Conservation (phyloP, 192 early-diverging fungal species). For the Spizellomyces punctatus region DNA sequence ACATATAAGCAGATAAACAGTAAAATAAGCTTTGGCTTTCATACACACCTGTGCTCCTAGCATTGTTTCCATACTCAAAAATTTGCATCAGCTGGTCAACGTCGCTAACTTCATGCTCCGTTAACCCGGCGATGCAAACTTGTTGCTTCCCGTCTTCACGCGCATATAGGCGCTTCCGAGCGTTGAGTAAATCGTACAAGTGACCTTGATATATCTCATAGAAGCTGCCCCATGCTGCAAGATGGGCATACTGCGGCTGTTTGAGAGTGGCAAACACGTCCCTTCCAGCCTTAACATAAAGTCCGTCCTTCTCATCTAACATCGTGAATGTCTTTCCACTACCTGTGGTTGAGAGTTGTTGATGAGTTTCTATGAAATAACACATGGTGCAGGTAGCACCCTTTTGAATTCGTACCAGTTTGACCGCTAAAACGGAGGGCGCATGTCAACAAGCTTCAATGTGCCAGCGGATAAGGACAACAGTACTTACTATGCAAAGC, state of each 20-base stretch:
- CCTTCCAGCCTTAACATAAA: slow-evolving; percentile 89
- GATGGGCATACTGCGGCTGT: slow-evolving; percentile 69
- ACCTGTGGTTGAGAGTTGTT: slow-evolving; percentile 38
- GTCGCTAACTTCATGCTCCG: slow-evolving; percentile 84
- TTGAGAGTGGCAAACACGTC: slow-evolving; percentile 85
- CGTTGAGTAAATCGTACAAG: slow-evolving; percentile 90
- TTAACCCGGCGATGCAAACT: slow-evolving; percentile 88
- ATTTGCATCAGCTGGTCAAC: slow-evolving; percentile 88
- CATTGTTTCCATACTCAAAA: slow-evolving; percentile 89
- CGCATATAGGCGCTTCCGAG: slow-evolving; percentile 89
- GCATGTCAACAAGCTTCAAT: no score
- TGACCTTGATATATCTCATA: slow-evolving; percentile 99
- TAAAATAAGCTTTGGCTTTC: background rate
- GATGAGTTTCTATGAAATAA: slow-evolving; percentile 24
- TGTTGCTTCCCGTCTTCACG: slow-evolving; percentile 95
- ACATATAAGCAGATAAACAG: background rate
- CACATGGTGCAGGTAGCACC: slow-evolving; percentile 1
- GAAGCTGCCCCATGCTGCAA: slow-evolving; percentile 84
- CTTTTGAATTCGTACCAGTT: slow-evolving; percentile 11
- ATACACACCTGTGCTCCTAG: slow-evolving; percentile 82
- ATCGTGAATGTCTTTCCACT: slow-evolving; percentile 97
- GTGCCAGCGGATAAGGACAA: background rate
- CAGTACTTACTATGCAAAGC: slow-evolving; percentile 88
- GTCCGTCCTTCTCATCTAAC: slow-evolving; percentile 83
- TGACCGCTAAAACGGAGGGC: slow-evolving; percentile 15